Percentiles rank a stretch among this genome's conserved stretches.
Conservation (phyloP, 2,329 filamentous ascomycete species). For the Neoarthrinium moseri region DNA sequence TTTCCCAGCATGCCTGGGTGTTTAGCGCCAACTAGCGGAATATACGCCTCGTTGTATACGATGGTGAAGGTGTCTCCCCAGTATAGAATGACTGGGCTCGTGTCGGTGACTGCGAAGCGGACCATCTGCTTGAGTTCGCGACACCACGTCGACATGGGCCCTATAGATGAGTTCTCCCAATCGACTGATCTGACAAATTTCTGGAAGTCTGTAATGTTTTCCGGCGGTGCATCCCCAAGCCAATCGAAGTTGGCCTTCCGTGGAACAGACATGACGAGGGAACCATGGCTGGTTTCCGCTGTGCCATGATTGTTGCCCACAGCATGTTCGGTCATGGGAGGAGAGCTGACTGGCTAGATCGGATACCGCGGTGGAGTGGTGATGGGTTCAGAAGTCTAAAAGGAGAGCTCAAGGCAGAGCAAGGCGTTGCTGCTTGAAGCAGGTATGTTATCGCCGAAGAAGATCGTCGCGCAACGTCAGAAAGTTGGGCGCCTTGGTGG, state of each 20-base stretch:
- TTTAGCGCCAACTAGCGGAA: constrained; percentile 27
- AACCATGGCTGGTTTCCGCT: neutral
- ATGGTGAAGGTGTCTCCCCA: constrained; percentile 29
- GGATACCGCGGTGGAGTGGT: neutral
- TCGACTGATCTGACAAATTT: constrained; percentile 32
- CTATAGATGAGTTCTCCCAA: constrained; percentile 40
- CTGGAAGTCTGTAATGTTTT: constrained; percentile 18
- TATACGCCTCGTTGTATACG: constrained; percentile 35
- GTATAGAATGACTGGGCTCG: constrained; percentile 31
- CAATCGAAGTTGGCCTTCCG: constrained; percentile 18
- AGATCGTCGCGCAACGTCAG: too few species aligned
- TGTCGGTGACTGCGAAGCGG: constrained; percentile 33
- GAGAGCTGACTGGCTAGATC: too few species aligned
- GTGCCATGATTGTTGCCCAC: neutral
- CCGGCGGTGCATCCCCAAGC: constrained; percentile 13
- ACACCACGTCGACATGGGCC: constrained; percentile 37
- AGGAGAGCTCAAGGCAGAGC: too few species aligned
- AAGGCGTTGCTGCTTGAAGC: too few species aligned
- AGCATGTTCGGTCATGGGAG: neutral
- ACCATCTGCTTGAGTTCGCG: constrained; percentile 35
- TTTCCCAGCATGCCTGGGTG: constrained; percentile 33
- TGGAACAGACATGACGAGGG: neutral
- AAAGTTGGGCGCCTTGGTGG: too few species aligned
- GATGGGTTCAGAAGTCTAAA: too few species aligned
- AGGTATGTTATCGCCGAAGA: too few species aligned